A percentile compares a stretch with the other conserved stretches of the same genome.
phyloP scores from a whole-genome alignment of 306 rosid species.

The Inga leiocalycina region DNA sequence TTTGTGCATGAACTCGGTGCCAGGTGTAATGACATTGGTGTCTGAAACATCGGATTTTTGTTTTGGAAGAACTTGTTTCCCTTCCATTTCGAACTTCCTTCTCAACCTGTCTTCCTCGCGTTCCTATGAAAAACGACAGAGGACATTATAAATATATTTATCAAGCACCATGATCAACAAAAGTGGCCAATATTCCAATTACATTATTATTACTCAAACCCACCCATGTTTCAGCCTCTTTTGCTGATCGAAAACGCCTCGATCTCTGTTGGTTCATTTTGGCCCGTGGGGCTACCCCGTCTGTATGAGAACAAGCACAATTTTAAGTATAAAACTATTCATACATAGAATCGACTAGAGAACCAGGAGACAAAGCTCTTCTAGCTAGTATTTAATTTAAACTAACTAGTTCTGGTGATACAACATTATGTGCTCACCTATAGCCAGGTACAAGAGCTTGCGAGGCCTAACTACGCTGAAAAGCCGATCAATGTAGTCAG shows the following conservation, averaged over 20 bases:
- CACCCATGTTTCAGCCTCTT: conserved; percentile 33
- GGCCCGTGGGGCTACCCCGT: conserved; percentile 72
- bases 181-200: background rate
- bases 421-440: conserved; percentile 36
- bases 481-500: conserved; percentile 50
- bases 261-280: conserved; percentile 69
- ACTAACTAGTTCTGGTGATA: background rate
- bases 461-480: conserved; percentile 41
- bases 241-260: conserved; percentile 45
- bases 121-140: conserved; percentile 36
- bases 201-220: background rate
- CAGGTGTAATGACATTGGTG: conserved; percentile 61
- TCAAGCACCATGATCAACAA: background rate
- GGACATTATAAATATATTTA: background rate
- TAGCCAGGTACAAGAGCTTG: conserved; percentile 51
- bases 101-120: conserved; percentile 46
- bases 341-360: background rate
- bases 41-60: conserved; percentile 44
- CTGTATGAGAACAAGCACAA: conserved; percentile 29
- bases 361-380: background rate
- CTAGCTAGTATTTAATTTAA: background rate
- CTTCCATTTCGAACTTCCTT: conserved; percentile 50
- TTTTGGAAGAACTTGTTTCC: conserved; percentile 47
- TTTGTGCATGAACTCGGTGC: conserved; percentile 58
- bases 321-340: background rate